A percentile compares a stretch with the other conserved stretches of the same genome.
Evolutionary conservation across 2,329 filamentous ascomycete genomes (phyloP).

Genomic region (Trichoderma pleuroti): DNA sequence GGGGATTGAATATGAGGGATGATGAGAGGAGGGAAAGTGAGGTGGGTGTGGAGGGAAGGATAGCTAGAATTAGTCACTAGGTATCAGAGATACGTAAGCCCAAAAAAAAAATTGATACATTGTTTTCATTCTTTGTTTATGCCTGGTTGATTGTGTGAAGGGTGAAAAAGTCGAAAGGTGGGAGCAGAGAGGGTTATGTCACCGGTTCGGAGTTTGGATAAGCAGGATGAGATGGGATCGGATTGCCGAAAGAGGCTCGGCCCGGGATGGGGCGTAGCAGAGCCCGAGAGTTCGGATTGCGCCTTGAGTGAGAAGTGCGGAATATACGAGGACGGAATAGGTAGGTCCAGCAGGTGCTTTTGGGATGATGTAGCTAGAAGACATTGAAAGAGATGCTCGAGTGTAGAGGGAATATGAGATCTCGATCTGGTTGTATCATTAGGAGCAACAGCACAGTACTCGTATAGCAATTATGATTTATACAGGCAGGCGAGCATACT

Average conservation of each 20-base stretch:
- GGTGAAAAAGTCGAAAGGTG: not conserved
- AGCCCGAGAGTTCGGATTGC: not conserved
- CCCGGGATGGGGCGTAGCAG: not conserved
- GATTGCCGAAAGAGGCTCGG: slow-evolving; percentile 13
- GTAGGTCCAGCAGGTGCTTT: too few relatives aligned
- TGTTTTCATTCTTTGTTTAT: not conserved
- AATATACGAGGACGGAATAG: not conserved
- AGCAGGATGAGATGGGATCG: not conserved
- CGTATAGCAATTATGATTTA: not conserved
- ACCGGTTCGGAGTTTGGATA: not conserved
- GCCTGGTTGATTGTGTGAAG: too few relatives aligned
- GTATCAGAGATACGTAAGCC: not conserved
- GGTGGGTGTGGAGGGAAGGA: not conserved
- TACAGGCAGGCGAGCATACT: not conserved
- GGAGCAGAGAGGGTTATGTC: not conserved
- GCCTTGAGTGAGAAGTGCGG: not conserved
- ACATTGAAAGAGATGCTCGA: not conserved
- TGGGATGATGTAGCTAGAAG: not conserved
- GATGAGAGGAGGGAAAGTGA: slow-evolving; percentile 8
- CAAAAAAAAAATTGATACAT: slow-evolving; percentile 12
- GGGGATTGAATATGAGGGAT: slow-evolving; percentile 11
- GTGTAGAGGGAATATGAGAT: not conserved
- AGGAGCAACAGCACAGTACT: not conserved
- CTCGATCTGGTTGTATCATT: not conserved
- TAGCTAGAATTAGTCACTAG: not conserved